These are phyloP conservation scores for Trypanosoma brucei DNA, from an alignment of 208 protist genomes.

Conservation along the genomic window DNA sequence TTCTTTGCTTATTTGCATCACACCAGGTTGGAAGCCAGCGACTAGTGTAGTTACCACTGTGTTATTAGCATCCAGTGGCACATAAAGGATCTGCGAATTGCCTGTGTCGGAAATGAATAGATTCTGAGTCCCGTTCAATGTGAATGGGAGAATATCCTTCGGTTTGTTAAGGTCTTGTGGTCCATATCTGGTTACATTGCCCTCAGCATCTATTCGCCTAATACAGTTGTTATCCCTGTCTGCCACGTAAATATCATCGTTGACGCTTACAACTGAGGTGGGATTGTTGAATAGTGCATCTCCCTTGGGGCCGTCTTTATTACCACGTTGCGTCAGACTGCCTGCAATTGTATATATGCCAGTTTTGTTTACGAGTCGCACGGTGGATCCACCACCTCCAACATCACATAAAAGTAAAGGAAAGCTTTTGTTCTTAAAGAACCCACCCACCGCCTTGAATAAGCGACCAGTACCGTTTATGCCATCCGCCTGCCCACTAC, in stretches of 20 bases:
- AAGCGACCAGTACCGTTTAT: slow-evolving; percentile 37
- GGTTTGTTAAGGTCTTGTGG: slow-evolving; percentile 16
- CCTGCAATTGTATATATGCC: slow-evolving; percentile 47
- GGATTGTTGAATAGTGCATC: slow-evolving; percentile 28
- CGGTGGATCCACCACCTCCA: slow-evolving; percentile 32
- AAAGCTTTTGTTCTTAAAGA: slow-evolving; percentile 6
- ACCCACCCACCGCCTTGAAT: slow-evolving; percentile 26
- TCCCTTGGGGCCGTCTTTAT: slow-evolving; percentile 20
- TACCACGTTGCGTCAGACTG: slow-evolving; percentile 21
- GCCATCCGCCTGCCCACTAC: slow-evolving; percentile 29
- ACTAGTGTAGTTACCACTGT: slow-evolving; percentile 9
- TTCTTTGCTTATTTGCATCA: slow-evolving; percentile 15
- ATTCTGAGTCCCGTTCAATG: slow-evolving; percentile 3
- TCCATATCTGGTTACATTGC: slow-evolving; percentile 24
- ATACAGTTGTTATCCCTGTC: slow-evolving; percentile 57
- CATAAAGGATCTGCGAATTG: slow-evolving; percentile 28
- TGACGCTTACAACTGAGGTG: slow-evolving; percentile 22
- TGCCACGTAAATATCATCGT: slow-evolving; percentile 29
- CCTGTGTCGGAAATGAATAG: slow-evolving; percentile 47
- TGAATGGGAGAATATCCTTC: slow-evolving; percentile 20
- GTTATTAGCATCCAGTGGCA: not conserved
- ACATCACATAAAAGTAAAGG: slow-evolving; percentile 52
- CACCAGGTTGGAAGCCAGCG: slow-evolving; percentile 8
- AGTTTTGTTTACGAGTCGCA: slow-evolving; percentile 36
- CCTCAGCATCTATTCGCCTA: slow-evolving; percentile 32